Conservation (phyloP, 1,139 yeast genomes). For the Yamadazyma dendronema region DNA sequence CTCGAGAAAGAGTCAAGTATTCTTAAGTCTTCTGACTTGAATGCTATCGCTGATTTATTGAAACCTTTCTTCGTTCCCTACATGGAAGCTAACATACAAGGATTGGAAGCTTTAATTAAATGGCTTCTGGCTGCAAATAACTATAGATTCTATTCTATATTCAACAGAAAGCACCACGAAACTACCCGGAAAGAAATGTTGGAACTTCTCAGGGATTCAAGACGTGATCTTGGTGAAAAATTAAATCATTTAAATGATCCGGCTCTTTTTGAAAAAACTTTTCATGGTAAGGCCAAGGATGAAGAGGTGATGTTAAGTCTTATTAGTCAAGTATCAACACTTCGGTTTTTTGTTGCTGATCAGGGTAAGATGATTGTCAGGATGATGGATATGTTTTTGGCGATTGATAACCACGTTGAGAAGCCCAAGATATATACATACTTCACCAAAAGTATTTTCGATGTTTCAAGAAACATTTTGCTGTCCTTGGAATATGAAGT, state of each 20-base stretch:
- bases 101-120: slow-evolving; percentile 17
- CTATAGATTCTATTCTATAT: slow-evolving; percentile 23
- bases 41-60: slow-evolving; percentile 23
- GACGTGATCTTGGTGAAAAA: slow-evolving; percentile 9
- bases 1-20: slow-evolving; percentile 18
- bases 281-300: slow-evolving; percentile 14
- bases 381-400: slow-evolving; percentile 26
- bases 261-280: slow-evolving; percentile 15
- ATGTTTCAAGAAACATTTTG: slow-evolving; percentile 15
- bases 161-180: slow-evolving; percentile 15
- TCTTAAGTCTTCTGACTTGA: slow-evolving; percentile 24
- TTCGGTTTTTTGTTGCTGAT: slow-evolving; percentile 12
- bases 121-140: slow-evolving; percentile 34
- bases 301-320: slow-evolving; percentile 29
- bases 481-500: slow-evolving; percentile 13
- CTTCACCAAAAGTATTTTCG: slow-evolving; percentile 20
- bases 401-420: slow-evolving; percentile 28
- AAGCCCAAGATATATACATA: slow-evolving; percentile 23
- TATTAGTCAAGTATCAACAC: slow-evolving; percentile 29
- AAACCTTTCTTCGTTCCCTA: slow-evolving; percentile 19
- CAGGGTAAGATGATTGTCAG: slow-evolving; percentile 19
- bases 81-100: slow-evolving; percentile 19
- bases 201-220: slow-evolving; percentile 16
- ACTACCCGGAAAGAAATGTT: slow-evolving; percentile 19
- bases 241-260: slow-evolving; percentile 15